Percentiles rank a stretch among this genome's conserved stretches.
Conservation (phyloP, 2,329 filamentous ascomycete genomes). For the Helminthosporium solani region DNA sequence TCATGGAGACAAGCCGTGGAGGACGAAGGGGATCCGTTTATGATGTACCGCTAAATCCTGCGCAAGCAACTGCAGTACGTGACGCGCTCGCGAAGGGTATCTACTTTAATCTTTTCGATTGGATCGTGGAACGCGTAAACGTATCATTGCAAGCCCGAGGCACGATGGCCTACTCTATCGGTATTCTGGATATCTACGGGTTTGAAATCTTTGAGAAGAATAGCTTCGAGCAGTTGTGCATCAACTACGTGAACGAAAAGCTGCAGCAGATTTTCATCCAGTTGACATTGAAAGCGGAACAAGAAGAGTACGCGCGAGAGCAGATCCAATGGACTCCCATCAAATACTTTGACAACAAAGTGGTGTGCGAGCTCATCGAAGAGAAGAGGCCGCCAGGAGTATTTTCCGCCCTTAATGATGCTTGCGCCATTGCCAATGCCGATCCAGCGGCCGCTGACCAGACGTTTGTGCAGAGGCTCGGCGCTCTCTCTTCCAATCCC, state of each 20-base stretch:
- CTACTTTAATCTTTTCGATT: constrained; percentile 97
- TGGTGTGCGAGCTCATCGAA: constrained; percentile 96
- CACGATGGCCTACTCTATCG: constrained; percentile 77
- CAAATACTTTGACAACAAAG: constrained; percentile 99
- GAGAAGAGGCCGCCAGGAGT: constrained; percentile 86
- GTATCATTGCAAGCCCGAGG: constrained; percentile 79
- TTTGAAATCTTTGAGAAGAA: constrained; percentile 99
- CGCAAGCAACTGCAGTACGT: constrained; percentile 81
- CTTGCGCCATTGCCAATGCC: constrained; percentile 96
- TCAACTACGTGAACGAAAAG: constrained; percentile 99
- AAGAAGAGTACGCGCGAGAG: constrained; percentile 94
- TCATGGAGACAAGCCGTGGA: constrained; percentile 71
- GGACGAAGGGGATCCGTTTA: constrained; percentile 67
- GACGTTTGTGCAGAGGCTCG: constrained; percentile 91
- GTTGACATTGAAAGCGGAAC: constrained; percentile 91
- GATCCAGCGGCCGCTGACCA: constrained; percentile 92
- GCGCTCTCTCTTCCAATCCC: constrained; percentile 80
- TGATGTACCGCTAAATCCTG: constrained; percentile 77
- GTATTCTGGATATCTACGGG: constrained; percentile 97
- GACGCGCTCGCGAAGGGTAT: constrained; percentile 95
- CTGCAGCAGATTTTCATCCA: constrained; percentile 99
- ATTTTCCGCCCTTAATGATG: constrained; percentile 95
- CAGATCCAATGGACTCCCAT: constrained; percentile 99
- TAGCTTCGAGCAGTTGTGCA: constrained; percentile 98
- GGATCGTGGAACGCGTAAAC: constrained; percentile 94